These are phyloP conservation scores for Lophiostoma macrostomum DNA, from an alignment of 495 filamentous ascomycete species.

Conservation along the genomic window DNA sequence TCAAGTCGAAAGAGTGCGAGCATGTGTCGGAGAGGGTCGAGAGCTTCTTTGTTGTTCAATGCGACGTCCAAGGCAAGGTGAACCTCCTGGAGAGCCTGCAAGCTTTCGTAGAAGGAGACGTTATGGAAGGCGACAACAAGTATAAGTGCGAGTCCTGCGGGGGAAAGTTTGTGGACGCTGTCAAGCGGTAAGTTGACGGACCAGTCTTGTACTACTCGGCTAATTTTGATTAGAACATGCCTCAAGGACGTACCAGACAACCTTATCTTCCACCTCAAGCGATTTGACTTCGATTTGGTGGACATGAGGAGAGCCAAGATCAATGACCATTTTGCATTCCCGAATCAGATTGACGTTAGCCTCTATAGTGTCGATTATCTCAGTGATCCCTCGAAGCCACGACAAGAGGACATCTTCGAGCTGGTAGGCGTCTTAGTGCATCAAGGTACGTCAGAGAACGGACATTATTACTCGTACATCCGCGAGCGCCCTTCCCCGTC, in stretches of 20 bases:
- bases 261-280: slow-evolving; percentile 92
- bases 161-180: slow-evolving; percentile 80
- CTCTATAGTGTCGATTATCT: slow-evolving; percentile 85
- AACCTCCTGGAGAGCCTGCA: slow-evolving; percentile 81
- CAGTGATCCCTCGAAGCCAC: slow-evolving; percentile 57
- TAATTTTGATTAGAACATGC: slow-evolving; percentile 61
- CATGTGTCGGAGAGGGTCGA: slow-evolving; percentile 91
- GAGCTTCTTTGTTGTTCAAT: slow-evolving; percentile 92
- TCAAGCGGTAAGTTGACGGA: slow-evolving; percentile 60
- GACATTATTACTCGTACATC: slow-evolving; percentile 96
- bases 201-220: not conserved
- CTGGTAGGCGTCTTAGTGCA: slow-evolving; percentile 91
- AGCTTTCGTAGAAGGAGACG: slow-evolving; percentile 92
- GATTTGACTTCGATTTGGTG: slow-evolving; percentile 92
- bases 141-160: slow-evolving; percentile 94
- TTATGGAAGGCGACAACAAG: slow-evolving; percentile 98
- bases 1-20: slow-evolving; percentile 88
- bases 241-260: slow-evolving; percentile 92
- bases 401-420: slow-evolving; percentile 73
- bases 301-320: slow-evolving; percentile 85
- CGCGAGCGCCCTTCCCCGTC: slow-evolving; percentile 65
- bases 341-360: slow-evolving; percentile 78
- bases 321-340: slow-evolving; percentile 92
- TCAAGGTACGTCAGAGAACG: slow-evolving; percentile 86
- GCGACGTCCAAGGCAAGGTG: slow-evolving; percentile 92